These are phyloP conservation scores for Ploettnerulaceae sp. DNA, from an alignment of 2,329 filamentous ascomycete genomes.

Conservation along the genomic window DNA sequence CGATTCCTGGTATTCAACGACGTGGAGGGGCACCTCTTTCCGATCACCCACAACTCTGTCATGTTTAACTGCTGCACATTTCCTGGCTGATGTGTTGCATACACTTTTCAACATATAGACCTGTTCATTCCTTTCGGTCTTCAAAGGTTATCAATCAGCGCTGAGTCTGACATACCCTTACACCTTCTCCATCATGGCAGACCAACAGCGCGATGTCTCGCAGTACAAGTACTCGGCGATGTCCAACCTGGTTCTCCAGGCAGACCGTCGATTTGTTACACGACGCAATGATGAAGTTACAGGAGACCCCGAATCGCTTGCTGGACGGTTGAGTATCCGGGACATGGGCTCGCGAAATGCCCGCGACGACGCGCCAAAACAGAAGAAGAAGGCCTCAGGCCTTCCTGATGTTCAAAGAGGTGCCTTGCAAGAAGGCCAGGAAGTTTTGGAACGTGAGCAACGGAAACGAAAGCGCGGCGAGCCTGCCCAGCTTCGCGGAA, in stretches of 20 bases:
- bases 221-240: slow-evolving; percentile 99
- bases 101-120: slow-evolving; percentile 3
- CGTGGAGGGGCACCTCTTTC: slow-evolving; percentile 8
- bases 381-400: slow-evolving; percentile 66
- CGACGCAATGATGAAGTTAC: slow-evolving; percentile 91
- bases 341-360: slow-evolving; percentile 89
- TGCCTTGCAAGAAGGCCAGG: slow-evolving; percentile 71
- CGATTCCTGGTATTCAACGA: not conserved
- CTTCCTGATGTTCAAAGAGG: slow-evolving; percentile 70
- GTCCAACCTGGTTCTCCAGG: slow-evolving; percentile 99
- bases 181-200: slow-evolving; percentile 54
- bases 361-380: slow-evolving; percentile 73
- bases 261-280: slow-evolving; percentile 91
- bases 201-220: slow-evolving; percentile 75
- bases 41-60: slow-evolving; percentile 2
- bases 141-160: too few species aligned
- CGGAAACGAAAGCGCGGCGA: slow-evolving; percentile 78
- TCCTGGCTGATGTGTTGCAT: not conserved
- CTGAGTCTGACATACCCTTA: slow-evolving; percentile 12
- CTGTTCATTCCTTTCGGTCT: slow-evolving; percentile 2
- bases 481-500: slow-evolving; percentile 61
- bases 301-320: slow-evolving; percentile 94
- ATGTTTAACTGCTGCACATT: slow-evolving; percentile 8
- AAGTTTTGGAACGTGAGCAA: slow-evolving; percentile 78
- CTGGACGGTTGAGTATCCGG: slow-evolving; percentile 84